Conservation (phyloP, 352 stramenopile genomes). For the Pythium oligandrum region DNA sequence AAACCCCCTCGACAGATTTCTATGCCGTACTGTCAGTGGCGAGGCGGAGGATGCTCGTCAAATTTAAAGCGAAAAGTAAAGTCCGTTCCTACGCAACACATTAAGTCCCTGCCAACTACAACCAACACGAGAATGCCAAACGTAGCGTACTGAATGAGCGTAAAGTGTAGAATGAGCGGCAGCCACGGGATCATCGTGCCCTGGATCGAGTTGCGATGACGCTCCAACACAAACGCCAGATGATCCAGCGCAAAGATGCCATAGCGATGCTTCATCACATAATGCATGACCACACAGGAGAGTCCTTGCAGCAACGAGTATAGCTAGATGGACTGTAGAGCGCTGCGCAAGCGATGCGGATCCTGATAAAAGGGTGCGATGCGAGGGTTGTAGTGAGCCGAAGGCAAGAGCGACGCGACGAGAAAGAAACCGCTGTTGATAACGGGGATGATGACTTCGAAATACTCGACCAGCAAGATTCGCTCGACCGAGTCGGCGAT, state of each 20-base stretch:
- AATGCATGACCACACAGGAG: constrained; percentile 10
- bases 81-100: no score
- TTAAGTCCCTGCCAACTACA: no score
- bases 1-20: no score
- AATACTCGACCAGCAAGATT: not conserved
- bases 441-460: not conserved
- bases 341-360: not conserved
- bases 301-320: constrained; percentile 13
- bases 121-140: not conserved
- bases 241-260: constrained; percentile 10
- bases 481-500: constrained; percentile 7
- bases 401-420: not conserved
- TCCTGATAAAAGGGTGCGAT: constrained; percentile 7
- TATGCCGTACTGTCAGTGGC: no score
- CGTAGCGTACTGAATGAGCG: constrained; percentile 15
- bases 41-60: no score
- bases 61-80: no score
- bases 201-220: constrained; percentile 16
- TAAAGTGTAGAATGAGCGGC: constrained; percentile 15
- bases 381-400: not conserved
- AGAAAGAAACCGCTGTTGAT: not conserved
- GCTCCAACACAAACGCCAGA: constrained; percentile 20
- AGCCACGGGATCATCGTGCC: constrained; percentile 19
- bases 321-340: constrained; percentile 11
- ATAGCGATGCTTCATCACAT: constrained; percentile 11